Base-by-base conservation (phyloP, 2,329 filamentous ascomycete genomes). In the Paraphoma sp. region DNA sequence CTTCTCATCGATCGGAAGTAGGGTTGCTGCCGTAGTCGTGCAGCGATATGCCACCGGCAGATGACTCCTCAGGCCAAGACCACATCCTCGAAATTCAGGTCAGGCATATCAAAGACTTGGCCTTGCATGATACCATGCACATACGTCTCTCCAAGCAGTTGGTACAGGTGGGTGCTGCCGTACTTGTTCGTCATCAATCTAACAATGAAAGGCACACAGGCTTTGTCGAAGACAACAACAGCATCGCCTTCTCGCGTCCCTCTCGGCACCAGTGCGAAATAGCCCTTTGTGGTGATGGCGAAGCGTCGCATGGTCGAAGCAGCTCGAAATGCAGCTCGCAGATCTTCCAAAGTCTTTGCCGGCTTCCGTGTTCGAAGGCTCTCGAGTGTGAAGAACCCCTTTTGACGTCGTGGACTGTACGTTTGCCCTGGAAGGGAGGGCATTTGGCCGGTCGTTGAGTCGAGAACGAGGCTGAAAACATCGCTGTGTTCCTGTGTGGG, bases 101-200 rank as follows among this genome's bases (percentile, higher is more conserved):
- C 52, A 6, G 57, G 40, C 51, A 53, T 46, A 7, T 18, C 41
- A 53, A 64, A 42, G 6, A 56, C 59, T 36, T 71, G 64, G 0
- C 67, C 65, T 18, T 64, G 47, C 64, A 66, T 71, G 11, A 69
- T 53, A 0, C 66, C 65, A 43, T 71, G 65, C 12, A 68, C 64
- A 48, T 70, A 69, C 9, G 56, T 48, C 33, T 69, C 67, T 17
- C 67, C 67, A 28, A 70, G 12, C 6, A 70, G 45, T 47, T 65
- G 59, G 40, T 61, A 61, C 7, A 23, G 46, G 14, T 23, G 10
- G 33, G 2, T 14, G 2, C 8, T 16, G 6, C 7, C 18, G 0
- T 42, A n/a, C 5, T 42, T 17, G 10, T 17, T 23, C 4, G 29
- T 17, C 11, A 16, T 4, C 28, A 17, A 40, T 36, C 64, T 51